Conservation (phyloP, 495 filamentous ascomycete genomes). For the Podospora anserina region DNA sequence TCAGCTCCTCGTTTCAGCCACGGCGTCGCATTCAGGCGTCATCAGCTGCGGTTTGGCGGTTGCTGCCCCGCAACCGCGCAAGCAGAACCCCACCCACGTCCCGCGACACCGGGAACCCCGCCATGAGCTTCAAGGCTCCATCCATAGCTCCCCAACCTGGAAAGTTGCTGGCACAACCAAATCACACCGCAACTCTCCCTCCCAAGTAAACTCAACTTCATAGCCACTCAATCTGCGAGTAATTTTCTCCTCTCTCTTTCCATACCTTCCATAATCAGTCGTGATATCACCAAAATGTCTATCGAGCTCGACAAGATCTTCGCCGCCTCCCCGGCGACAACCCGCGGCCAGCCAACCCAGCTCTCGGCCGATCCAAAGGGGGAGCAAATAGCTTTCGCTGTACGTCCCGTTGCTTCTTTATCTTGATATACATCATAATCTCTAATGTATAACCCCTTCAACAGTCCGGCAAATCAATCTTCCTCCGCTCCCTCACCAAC, state of each 20-base stretch:
- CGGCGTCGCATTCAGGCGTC: constrained; percentile 22
- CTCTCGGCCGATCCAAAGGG: constrained; percentile 88
- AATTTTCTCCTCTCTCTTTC: constrained; percentile 2
- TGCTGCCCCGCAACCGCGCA: constrained; percentile 28
- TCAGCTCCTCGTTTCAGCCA: constrained; percentile 24
- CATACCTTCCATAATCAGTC: neutral
- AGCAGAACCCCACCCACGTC: constrained; percentile 23
- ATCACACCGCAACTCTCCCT: constrained; percentile 1
- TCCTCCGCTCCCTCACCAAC: constrained; percentile 87
- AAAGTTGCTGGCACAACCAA: neutral
- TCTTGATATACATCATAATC: neutral
- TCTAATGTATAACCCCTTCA: neutral
- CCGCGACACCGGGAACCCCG: constrained; percentile 25
- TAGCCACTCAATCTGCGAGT: neutral
- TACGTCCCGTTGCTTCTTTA: constrained; percentile 44
- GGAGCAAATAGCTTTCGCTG: constrained; percentile 89
- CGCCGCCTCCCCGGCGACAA: constrained; percentile 67
- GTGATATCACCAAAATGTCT: constrained; percentile 38
- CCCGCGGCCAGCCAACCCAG: constrained; percentile 82
- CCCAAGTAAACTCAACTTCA: neutral
- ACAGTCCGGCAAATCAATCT: constrained; percentile 93
- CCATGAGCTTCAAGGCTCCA: constrained; percentile 20
- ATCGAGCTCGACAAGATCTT: constrained; percentile 55
- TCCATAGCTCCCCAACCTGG: neutral
- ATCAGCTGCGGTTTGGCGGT: constrained; percentile 14